phyloP scores from a whole-genome alignment of 768 basidiomycete genomes.

The Serendipita sp. region DNA sequence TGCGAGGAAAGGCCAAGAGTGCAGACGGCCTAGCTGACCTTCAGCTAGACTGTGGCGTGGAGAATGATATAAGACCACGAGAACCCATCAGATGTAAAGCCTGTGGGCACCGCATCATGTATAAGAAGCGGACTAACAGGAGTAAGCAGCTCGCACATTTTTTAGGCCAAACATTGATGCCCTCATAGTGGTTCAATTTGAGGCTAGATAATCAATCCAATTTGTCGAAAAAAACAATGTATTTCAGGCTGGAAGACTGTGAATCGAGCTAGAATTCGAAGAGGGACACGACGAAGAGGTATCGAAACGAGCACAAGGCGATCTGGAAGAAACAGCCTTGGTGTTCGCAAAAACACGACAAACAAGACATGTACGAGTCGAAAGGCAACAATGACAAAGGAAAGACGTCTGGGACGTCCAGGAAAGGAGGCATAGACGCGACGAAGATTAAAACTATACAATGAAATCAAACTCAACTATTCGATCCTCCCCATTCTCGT shows the following conservation, averaged over 20 bases:
- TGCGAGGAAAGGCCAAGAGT: constrained; percentile 20
- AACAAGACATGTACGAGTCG: constrained; percentile 3
- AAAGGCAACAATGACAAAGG: background rate
- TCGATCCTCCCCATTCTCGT: background rate
- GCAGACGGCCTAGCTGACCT: background rate
- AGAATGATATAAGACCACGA: constrained; percentile 77
- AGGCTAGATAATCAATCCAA: constrained; percentile 42
- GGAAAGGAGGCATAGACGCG: background rate
- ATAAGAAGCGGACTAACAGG: constrained; percentile 88
- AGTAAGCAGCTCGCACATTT: constrained; percentile 38
- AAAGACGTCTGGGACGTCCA: background rate
- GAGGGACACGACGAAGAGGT: background rate
- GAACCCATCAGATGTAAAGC: constrained; percentile 94
- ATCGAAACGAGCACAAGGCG: background rate
- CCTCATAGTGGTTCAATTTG: constrained; percentile 60
- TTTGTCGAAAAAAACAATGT: background rate
- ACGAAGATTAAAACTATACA: background rate
- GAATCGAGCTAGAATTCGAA: background rate
- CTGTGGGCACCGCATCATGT: constrained; percentile 97
- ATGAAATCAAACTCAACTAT: no score
- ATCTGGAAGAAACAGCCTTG: background rate
- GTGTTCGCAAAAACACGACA: background rate
- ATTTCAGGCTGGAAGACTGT: background rate
- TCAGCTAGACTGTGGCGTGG: constrained; percentile 68
- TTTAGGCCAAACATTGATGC: constrained; percentile 5